Percentiles rank a stretch among this genome's conserved stretches.
phyloP scores from a whole-genome alignment of 768 basidiomycete species.

The Suillus lakei region DNA sequence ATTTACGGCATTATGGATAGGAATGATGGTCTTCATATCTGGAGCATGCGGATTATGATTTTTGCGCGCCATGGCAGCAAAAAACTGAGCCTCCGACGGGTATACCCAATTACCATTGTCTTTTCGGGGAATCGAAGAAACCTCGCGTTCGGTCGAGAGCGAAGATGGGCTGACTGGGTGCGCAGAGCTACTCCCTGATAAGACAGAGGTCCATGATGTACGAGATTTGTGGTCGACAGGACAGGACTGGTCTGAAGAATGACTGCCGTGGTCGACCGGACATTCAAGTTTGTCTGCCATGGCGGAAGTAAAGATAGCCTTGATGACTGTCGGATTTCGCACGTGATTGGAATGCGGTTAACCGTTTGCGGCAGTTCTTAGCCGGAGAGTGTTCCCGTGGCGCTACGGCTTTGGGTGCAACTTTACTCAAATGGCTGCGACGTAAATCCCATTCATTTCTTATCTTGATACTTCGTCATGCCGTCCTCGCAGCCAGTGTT shows the following conservation, averaged over 20 bases:
- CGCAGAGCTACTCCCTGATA: conserved; percentile 20
- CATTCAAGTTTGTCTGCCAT: conserved; percentile 48
- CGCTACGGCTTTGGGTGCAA: no score
- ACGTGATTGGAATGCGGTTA: not conserved
- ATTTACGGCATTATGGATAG: conserved; percentile 99
- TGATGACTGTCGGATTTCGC: conserved; percentile 7
- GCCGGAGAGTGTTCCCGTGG: not conserved
- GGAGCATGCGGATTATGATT: conserved; percentile 82
- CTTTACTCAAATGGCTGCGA: not conserved
- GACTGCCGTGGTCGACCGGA: conserved; percentile 51
- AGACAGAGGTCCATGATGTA: conserved; percentile 45
- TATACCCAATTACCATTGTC: conserved; percentile 90
- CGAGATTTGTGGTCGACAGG: conserved; percentile 68
- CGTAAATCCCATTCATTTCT: not conserved
- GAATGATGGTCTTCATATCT: conserved; percentile 97
- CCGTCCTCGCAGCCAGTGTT: conserved; percentile 69
- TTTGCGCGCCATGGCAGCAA: conserved; percentile 94
- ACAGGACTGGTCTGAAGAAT: conserved; percentile 46
- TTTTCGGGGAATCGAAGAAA: conserved; percentile 85
- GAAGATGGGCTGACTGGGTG: conserved; percentile 20
- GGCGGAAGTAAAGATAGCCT: conserved; percentile 2
- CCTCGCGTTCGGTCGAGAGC: conserved; percentile 76
- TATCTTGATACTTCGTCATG: conserved; percentile 45
- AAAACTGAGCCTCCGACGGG: conserved; percentile 98
- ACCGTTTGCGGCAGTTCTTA: not conserved